Evolutionary conservation across 495 filamentous ascomycete genomes (phyloP).

Genomic region (Penicillium arizonense): DNA sequence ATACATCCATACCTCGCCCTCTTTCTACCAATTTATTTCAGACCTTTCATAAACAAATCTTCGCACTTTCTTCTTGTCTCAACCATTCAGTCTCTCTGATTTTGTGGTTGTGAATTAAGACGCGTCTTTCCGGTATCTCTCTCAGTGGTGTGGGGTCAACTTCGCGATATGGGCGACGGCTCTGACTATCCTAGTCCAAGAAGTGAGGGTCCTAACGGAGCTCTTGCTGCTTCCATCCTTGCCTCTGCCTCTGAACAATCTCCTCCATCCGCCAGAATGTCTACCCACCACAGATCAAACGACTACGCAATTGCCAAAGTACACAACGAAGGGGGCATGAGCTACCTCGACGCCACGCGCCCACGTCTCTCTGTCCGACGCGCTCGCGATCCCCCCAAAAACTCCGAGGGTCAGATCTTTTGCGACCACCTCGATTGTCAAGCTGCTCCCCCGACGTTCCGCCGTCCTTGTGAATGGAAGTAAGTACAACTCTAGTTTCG

Average conservation of each 20-base stretch:
- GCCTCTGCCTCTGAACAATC: slow-evolving; percentile 39
- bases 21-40: slow-evolving; percentile 12
- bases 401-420: slow-evolving; percentile 64
- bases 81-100: not conserved
- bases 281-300: too few species aligned
- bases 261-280: slow-evolving; percentile 6
- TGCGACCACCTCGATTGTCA: slow-evolving; percentile 65
- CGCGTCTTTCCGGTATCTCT: slow-evolving; percentile 28
- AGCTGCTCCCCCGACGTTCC: slow-evolving; percentile 58
- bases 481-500: slow-evolving; percentile 47
- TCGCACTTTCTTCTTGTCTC: not conserved
- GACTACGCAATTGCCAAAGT: slow-evolving; percentile 33
- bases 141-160: slow-evolving; percentile 36
- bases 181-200: slow-evolving; percentile 52
- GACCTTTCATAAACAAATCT: not conserved
- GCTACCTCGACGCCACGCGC: slow-evolving; percentile 41
- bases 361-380: slow-evolving; percentile 46
- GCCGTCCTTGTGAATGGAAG: slow-evolving; percentile 90
- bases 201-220: slow-evolving; percentile 47
- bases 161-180: slow-evolving; percentile 47
- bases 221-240: slow-evolving; percentile 36
- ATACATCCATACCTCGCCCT: not conserved
- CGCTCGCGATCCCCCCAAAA: slow-evolving; percentile 59
- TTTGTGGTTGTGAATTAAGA: slow-evolving; percentile 14
- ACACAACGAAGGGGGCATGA: slow-evolving; percentile 37